Percentiles rank a stretch among this genome's conserved stretches.
Evolutionary conservation across 495 filamentous ascomycete genomes (phyloP).

Genomic region (Glonium stellatum): DNA sequence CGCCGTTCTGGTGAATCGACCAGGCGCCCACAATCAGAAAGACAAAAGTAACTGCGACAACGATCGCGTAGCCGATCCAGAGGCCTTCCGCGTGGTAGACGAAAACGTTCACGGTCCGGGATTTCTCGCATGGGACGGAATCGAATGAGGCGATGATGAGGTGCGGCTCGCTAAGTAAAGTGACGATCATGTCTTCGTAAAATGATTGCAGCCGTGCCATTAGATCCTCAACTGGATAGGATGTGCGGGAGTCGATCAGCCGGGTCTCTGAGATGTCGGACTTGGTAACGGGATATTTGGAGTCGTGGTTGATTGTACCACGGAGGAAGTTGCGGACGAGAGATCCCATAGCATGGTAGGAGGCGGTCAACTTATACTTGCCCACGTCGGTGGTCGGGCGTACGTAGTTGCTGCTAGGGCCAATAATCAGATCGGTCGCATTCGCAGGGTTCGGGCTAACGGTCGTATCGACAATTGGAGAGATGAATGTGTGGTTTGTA

Average conservation of each 20-base stretch:
- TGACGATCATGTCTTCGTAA: conserved; percentile 38
- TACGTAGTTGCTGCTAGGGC: conserved; percentile 14
- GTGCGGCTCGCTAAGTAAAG: conserved; percentile 34
- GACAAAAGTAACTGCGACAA: conserved; percentile 26
- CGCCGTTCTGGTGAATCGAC: conserved; percentile 34
- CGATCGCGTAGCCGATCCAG: conserved; percentile 39
- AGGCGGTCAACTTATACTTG: conserved; percentile 31
- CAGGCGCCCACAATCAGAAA: conserved; percentile 32
- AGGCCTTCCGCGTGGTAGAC: conserved; percentile 30
- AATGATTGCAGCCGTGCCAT: conserved; percentile 22
- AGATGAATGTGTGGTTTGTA: conserved; percentile 14
- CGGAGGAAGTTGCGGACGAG: conserved; percentile 31
- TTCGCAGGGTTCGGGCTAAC: not conserved
- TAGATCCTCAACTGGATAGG: conserved; percentile 29
- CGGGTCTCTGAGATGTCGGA: conserved; percentile 34
- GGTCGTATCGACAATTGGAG: conserved; percentile 24
- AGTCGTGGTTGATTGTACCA: conserved; percentile 28
- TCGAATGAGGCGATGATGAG: conserved; percentile 29
- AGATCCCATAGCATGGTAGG: conserved; percentile 33
- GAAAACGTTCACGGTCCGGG: conserved; percentile 31
- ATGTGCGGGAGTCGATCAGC: conserved; percentile 30
- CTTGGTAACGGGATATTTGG: conserved; percentile 26
- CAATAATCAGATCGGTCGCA: not conserved
- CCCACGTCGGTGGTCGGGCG: conserved; percentile 14
- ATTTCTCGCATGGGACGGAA: conserved; percentile 24